These are phyloP conservation scores for Licmophora abbreviata DNA, from an alignment of 108 stramenopile species.

Conservation along the genomic window DNA sequence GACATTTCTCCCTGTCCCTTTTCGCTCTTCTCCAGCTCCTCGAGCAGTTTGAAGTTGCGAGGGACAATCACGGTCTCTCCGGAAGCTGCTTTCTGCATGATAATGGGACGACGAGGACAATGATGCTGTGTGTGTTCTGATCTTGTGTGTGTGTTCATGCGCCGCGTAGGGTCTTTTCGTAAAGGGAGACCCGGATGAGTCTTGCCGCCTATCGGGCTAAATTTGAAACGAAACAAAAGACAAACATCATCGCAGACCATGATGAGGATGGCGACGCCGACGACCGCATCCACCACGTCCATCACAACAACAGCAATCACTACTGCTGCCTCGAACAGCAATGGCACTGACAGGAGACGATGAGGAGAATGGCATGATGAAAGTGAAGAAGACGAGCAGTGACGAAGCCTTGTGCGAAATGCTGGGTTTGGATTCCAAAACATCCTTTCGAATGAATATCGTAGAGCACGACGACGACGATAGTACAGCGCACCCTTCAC, in stretches of 20 bases:
- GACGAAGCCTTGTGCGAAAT: conserved; percentile 53
- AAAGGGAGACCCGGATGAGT: no score
- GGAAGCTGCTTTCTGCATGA: conserved; percentile 77
- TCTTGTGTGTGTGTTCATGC: no score
- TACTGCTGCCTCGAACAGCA: no score
- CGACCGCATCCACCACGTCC: no score
- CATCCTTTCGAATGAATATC: conserved; percentile 3
- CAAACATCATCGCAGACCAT: no score
- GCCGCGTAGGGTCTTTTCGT: no score
- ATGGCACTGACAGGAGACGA: not conserved
- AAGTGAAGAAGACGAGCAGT: conserved; percentile 20
- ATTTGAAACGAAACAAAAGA: no score
- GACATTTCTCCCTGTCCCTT: conserved; percentile 89
- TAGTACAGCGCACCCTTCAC: not conserved
- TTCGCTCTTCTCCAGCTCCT: conserved; percentile 94
- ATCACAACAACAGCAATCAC: no score
- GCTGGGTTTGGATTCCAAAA: conserved; percentile 41
- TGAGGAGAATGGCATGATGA: conserved; percentile 11
- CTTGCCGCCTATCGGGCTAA: no score
- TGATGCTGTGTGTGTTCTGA: no score
- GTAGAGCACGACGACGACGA: conserved; percentile 12
- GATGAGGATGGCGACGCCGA: no score
- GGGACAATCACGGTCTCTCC: conserved; percentile 91
- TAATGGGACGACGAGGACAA: not conserved
- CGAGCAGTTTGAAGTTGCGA: conserved; percentile 98